Evolutionary conservation across 208 protist genomes (phyloP).

Genomic region (Crithidia sp.): DNA sequence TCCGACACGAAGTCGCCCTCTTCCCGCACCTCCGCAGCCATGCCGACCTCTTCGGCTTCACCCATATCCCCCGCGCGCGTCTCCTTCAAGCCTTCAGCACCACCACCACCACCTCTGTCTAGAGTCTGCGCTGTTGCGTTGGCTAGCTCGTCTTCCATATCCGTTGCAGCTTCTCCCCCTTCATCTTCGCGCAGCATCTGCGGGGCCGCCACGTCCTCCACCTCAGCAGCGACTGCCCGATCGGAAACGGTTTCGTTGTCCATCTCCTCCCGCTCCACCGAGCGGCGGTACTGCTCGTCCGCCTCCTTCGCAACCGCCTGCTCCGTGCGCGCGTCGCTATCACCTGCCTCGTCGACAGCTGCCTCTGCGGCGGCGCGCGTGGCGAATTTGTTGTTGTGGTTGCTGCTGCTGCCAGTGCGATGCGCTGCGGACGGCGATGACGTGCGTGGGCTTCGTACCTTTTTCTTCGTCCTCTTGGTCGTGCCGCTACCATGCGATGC

Average conservation of each 20-base stretch:
- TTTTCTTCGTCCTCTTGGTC: not conserved
- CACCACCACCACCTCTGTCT: slow-evolving; percentile 1
- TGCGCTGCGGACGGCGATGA: not conserved
- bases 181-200: slow-evolving; percentile 3
- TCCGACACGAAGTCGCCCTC: slow-evolving; percentile 13
- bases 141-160: slow-evolving; percentile 21
- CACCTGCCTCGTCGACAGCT: slow-evolving; percentile 4
- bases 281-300: slow-evolving; percentile 1
- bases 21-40: slow-evolving; percentile 47
- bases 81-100: not conserved
- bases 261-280: slow-evolving; percentile 10
- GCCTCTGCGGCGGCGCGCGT: not conserved
- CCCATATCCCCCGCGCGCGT: slow-evolving; percentile 7
- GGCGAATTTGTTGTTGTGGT: not conserved
- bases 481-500: not conserved
- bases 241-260: slow-evolving; percentile 4
- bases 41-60: slow-evolving; percentile 56
- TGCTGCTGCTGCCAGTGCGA: not conserved
- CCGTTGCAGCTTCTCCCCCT: not conserved
- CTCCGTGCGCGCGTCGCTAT: slow-evolving; percentile 4
- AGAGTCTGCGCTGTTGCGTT: slow-evolving; percentile 1
- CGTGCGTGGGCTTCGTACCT: not conserved
- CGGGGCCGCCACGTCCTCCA: slow-evolving; percentile 6
- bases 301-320: not conserved
- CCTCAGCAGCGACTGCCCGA: not conserved